phyloP scores from a whole-genome alignment of 139 green algal genomes.

The Gonium pectorale region DNA sequence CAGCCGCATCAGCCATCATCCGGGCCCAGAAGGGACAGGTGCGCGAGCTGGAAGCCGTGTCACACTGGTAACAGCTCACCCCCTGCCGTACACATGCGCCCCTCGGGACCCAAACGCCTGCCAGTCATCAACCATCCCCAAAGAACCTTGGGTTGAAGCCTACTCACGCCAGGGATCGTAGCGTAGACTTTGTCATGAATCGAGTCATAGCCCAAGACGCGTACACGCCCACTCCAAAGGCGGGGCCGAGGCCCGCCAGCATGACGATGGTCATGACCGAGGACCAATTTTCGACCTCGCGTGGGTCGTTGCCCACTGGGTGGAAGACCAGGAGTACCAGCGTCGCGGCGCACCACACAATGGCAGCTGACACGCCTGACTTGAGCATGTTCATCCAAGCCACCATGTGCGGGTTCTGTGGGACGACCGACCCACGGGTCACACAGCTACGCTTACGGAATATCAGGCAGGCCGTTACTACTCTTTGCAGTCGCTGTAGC shows the following conservation, averaged over 20 bases:
- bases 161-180: conserved; percentile 19
- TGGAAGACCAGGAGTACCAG: conserved; percentile 13
- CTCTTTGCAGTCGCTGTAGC: background rate
- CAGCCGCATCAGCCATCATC: no score
- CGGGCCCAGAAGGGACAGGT: no score
- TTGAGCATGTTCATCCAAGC: conserved; percentile 35
- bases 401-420: conserved; percentile 26
- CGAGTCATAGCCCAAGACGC: background rate
- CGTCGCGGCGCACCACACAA: background rate
- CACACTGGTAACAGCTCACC: background rate
- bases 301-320: background rate
- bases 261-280: conserved; percentile 5
- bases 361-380: background rate
- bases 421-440: no score
- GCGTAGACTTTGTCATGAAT: background rate
- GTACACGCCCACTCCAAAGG: background rate
- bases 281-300: background rate
- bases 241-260: conserved; percentile 26
- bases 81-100: background rate
- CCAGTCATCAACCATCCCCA: background rate
- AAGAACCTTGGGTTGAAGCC: no score
- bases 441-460: background rate
- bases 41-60: background rate
- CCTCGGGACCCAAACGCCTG: no score
- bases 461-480: background rate